Conservation (phyloP, 345 rosid genomes). For the Populus ilicifolia region DNA sequence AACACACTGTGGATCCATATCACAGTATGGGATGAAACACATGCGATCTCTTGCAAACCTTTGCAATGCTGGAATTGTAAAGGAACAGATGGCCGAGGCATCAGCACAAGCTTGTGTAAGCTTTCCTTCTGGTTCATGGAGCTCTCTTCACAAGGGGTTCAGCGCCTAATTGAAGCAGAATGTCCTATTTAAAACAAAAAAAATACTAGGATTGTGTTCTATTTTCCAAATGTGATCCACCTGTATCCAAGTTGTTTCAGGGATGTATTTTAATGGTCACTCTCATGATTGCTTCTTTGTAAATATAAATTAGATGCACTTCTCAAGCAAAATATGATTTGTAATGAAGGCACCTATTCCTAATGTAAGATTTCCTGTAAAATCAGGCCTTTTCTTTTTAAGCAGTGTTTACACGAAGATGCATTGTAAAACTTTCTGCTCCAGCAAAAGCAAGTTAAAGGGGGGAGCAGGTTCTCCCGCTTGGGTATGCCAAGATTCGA, state of each 20-base stretch:
- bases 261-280: not conserved
- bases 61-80: constrained; percentile 73
- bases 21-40: constrained; percentile 96
- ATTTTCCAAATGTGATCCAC: not conserved
- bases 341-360: not conserved
- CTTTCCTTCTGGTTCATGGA: constrained; percentile 71
- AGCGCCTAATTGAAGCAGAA: constrained; percentile 50
- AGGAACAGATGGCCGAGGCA: constrained; percentile 71
- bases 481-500: not conserved
- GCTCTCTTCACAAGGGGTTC: constrained; percentile 77
- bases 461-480: not conserved
- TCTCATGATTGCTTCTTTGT: constrained; percentile 23
- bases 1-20: constrained; percentile 75
- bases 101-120: constrained; percentile 79
- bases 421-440: not conserved
- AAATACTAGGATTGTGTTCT: not conserved
- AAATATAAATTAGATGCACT: constrained; percentile 10
- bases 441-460: not conserved
- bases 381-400: not conserved
- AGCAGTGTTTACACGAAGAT: not conserved
- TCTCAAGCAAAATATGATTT: not conserved
- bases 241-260: not conserved
- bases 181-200: not conserved
- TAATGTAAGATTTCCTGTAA: not conserved
- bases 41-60: constrained; percentile 88